Base-by-base conservation (phyloP, 371 early-diverging fungal genomes). In the Actinomortierella ambigua region DNA sequence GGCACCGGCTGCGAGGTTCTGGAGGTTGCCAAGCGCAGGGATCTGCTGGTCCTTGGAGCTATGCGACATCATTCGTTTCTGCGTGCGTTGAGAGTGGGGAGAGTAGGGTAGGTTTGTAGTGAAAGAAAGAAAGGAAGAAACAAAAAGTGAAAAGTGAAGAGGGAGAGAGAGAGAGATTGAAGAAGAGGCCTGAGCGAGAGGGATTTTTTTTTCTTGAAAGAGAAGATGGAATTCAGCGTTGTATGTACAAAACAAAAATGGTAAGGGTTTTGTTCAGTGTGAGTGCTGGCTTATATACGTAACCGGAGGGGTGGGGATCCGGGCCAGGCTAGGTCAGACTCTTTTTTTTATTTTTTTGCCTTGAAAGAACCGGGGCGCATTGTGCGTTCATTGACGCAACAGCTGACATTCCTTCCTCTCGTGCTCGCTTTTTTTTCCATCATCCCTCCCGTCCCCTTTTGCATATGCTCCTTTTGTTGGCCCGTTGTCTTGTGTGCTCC, bases 31-130 rank as follows among this genome's bases (percentile, higher is more conserved):
- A 0, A 15, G 9, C 14, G 58, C 6, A 18, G 41, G 24, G 51
- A 7, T 51, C 27, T 22, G 15, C 11, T 28, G 34, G 4, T 44
- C n/a, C 8, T 46, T 20, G 13, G 50, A 41, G 28, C 29, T 43
- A 22, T 22, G 49, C 22, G 39, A 14, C 6, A 29, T 55, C 49
- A 48, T 51, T 60, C 53, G 40, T 60, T 59, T 18, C 43, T 50
- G 50, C 43, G 40, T 52, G 51, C 22, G 51, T 51, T 59, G 27
- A n/a, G 50, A 28, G 26, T 40, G 18, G 47, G 14, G 18, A 1
- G 15, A 23, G 23, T n/a, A 22, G 14, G 42, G 39, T 43, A 1
- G 43, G 8, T 53, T 8, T 26, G n/a, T 42, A 14, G 20, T 42
- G 34, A 42, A 43, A 6, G 20, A 20, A 15, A 53, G 20, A 34